phyloP scores from a whole-genome alignment of 176 grass and related monocot genomes.

The Aegilops sharonensis region DNA sequence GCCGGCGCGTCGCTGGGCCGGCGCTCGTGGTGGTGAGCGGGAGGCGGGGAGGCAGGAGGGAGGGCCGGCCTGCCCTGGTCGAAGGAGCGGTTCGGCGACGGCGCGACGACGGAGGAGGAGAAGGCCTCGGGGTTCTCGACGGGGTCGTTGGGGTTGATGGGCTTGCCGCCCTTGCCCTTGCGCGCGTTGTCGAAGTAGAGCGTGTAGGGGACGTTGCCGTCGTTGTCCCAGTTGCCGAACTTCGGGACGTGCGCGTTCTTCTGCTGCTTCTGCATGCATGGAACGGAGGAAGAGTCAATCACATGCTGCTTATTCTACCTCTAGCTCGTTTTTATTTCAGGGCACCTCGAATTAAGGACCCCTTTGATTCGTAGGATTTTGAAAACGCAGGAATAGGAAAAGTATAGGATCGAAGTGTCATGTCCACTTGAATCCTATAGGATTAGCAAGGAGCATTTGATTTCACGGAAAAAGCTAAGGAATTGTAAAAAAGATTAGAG shows the following conservation, averaged over 20 bases:
- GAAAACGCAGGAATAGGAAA: too few species aligned
- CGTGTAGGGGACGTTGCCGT: slow-evolving; percentile 71
- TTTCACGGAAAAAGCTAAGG: too few species aligned
- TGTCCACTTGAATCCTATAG: too few species aligned
- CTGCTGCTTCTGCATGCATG: slow-evolving; percentile 30
- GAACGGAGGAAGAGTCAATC: neutral
- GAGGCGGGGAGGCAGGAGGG: neutral
- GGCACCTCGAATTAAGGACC: too few species aligned
- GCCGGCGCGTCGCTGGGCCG: slow-evolving; percentile 31
- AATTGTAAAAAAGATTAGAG: too few species aligned
- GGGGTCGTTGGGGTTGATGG: slow-evolving; percentile 84
- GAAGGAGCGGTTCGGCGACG: slow-evolving; percentile 35
- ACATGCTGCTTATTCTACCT: neutral
- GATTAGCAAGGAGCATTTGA: too few species aligned
- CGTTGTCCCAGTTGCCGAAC: slow-evolving; percentile 83
- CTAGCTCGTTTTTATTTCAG: neutral
- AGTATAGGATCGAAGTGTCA: too few species aligned
- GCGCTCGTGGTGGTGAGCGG: slow-evolving; percentile 29
- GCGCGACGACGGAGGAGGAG: slow-evolving; percentile 28
- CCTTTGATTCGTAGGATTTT: too few species aligned
- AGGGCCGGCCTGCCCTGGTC: neutral
- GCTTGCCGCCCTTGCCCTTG: slow-evolving; percentile 63
- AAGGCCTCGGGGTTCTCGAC: slow-evolving; percentile 77
- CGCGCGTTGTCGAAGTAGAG: slow-evolving; percentile 74
- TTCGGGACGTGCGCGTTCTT: slow-evolving; percentile 52